Conservation (phyloP, 768 basidiomycete genomes). For the Boletus subcaerulescens region DNA sequence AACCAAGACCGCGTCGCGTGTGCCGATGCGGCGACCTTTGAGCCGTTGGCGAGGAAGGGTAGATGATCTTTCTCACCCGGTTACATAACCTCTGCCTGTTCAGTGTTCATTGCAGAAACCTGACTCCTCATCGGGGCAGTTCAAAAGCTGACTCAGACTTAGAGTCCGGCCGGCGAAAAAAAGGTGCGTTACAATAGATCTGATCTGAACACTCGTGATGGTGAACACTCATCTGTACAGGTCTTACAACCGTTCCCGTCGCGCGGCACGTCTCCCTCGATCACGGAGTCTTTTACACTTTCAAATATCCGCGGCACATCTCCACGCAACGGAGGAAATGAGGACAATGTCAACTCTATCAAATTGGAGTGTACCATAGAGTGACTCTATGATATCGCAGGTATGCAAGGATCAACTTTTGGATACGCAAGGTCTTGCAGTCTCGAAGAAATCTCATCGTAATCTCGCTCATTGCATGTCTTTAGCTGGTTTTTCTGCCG, state of each 20-base stretch:
- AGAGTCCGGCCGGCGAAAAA: conserved; percentile 4
- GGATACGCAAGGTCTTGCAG: not conserved
- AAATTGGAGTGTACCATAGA: not conserved
- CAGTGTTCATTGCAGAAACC: conserved; percentile 7
- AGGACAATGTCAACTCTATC: not conserved
- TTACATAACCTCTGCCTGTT: conserved; percentile 12
- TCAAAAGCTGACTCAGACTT: conserved; percentile 7
- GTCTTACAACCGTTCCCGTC: conserved; percentile 21
- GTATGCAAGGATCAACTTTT: not conserved
- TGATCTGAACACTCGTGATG: conserved; percentile 13
- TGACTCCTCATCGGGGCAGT: conserved; percentile 1
- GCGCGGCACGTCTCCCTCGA: conserved; percentile 4
- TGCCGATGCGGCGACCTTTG: conserved; percentile 27
- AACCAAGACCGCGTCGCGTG: conserved; percentile 8
- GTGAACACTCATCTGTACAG: not conserved
- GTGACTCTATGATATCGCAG: not conserved
- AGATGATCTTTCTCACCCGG: conserved; percentile 9
- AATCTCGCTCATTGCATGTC: conserved; percentile 1
- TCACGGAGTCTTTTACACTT: conserved; percentile 1
- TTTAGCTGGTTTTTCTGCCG: conserved; percentile 1
- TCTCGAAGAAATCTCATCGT: not conserved
- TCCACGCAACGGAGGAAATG: not conserved
- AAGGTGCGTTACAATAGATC: conserved; percentile 9
- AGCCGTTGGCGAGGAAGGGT: not conserved
- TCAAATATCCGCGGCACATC: conserved; percentile 7